Base-by-base conservation (phyloP, 1,284 basidiomycete genomes). In the Tilletia indica region DNA sequence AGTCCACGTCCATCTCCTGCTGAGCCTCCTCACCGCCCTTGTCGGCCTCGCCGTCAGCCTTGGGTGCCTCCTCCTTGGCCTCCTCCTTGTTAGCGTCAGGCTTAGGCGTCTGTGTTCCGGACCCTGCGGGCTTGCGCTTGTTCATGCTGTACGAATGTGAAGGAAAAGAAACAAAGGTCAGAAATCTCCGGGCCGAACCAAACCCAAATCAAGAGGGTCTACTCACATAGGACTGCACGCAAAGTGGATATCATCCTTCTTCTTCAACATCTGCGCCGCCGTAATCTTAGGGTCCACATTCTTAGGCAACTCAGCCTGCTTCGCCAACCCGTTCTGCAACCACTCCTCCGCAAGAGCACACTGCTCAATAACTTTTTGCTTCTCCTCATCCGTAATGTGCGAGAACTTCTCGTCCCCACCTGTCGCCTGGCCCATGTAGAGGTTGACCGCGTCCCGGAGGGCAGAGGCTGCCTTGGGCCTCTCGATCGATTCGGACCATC, bases 341-440 rank as follows among this genome's bases (percentile, higher is more conserved):
- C 82, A 83, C 70, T 83, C 80, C 58, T 77, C 80, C 2, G 76
- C 77, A 51, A 74, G 83, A 39, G 82, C 82, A 54, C 80, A 80
- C 74, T 81, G 81, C 69, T 83, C 82, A 31, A 83, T 78, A 34
- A 83, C 82, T 72, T 81, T 83, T 38, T 78, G 80, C 77, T 83
- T 83, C 74, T 83, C 82, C 45, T 77, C 79, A n/a, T 83, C 81
- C 21, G 75, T 73, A 45, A 83, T 77, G 76, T 83, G 82, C 64
- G 73, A 72, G 79, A 82, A 83, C 73, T 78, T 77, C 67, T 80
- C 82, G 54, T 82, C 79, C 54, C 81, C 82, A 68, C 80, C 73
- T 73, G 79, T 77, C 19, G 79, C 82, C 71, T 76, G 74, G 67
- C 74, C 72, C 73, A 78, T 78, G 78, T 81, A 83, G 73, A 76